Base-by-base conservation (phyloP, 164 flowering plant species). In the Aristolochia contorta region DNA sequence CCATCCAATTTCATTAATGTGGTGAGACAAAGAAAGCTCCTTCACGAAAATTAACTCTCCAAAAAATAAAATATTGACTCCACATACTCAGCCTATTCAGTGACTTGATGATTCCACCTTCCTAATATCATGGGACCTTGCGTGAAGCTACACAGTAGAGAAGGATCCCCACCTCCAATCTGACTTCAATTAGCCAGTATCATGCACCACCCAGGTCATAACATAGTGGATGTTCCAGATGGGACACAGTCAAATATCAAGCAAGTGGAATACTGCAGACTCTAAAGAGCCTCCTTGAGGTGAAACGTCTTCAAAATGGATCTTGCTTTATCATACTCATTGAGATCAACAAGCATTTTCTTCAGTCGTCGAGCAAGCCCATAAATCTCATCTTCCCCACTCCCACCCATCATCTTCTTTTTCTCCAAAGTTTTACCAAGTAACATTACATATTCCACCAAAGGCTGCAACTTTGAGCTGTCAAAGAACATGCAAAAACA, bases 281-380 rank as follows among this genome's bases (percentile, higher is more conserved):
- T 49, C 58, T 65, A 89, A 56, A 91, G 65, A 12, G 98, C 96
- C 69, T 93, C 97, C 71, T 73, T 86, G 49, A 88, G 86, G 72
- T 81, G 78, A 65, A 93, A 90, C 60, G 84, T 73, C 72, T 81
- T 82, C 16, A 75, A 73, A 16, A 90, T 71, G 12, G 74, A 79
- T 71, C 94, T 74, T 46, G 96, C 99, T 64, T 72, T 72, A 61
- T 93, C 97, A 67, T 93, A 88, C 64, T 90, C 88, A 49, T 88
- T 86, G 41, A 93, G 85, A 30, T 88, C 91, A 52, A 86, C 96
- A 16, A 90, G 79, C 85, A 93, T 85, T 67, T 75, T 80, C 81
- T 82, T 93, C 76, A 90, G 51, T 15, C 95, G 68, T 30, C 95
- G 90, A 21, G 90, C 99, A 64, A 93, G 89, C 53, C 85, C 80